phyloP scores from a whole-genome alignment of 2,329 filamentous ascomycete genomes.

The Cladophialophora bantiana region DNA sequence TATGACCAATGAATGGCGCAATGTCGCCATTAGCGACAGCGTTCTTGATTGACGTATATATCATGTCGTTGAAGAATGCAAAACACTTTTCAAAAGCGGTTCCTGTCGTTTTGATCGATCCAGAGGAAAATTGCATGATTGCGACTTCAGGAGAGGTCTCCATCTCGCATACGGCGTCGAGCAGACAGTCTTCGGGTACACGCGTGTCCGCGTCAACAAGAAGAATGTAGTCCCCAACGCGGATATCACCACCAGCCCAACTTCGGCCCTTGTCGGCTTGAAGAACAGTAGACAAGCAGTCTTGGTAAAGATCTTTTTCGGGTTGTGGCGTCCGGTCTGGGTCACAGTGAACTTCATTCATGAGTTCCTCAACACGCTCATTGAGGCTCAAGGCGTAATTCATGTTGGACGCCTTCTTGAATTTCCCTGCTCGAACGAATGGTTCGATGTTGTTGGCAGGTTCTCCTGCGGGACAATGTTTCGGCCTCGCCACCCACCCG shows the following conservation, averaged over 20 bases:
- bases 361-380: slow-evolving; percentile 66
- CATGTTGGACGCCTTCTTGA: slow-evolving; percentile 80
- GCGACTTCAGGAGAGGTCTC: slow-evolving; percentile 72
- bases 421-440: slow-evolving; percentile 63
- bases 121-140: slow-evolving; percentile 74
- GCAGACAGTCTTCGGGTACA: slow-evolving; percentile 70
- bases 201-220: slow-evolving; percentile 74
- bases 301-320: slow-evolving; percentile 57
- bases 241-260: slow-evolving; percentile 82
- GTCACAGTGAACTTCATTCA: slow-evolving; percentile 44
- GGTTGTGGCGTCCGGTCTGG: slow-evolving; percentile 44
- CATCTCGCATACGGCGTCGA: slow-evolving; percentile 77
- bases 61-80: slow-evolving; percentile 79
- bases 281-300: slow-evolving; percentile 59
- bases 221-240: slow-evolving; percentile 79
- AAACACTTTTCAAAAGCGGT: slow-evolving; percentile 78
- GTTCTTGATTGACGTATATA: slow-evolving; percentile 76
- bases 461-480: slow-evolving; percentile 56
- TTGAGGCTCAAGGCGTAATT: slow-evolving; percentile 71
- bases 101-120: slow-evolving; percentile 76
- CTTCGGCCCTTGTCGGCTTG: slow-evolving; percentile 61
- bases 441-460: slow-evolving; percentile 27
- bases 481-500: slow-evolving; percentile 58
- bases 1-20: slow-evolving; percentile 78
- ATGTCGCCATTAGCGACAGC: slow-evolving; percentile 74